These are phyloP conservation scores for Phlyctochytrium arcticum DNA, from an alignment of 192 early-diverging fungal species.

Conservation along the genomic window DNA sequence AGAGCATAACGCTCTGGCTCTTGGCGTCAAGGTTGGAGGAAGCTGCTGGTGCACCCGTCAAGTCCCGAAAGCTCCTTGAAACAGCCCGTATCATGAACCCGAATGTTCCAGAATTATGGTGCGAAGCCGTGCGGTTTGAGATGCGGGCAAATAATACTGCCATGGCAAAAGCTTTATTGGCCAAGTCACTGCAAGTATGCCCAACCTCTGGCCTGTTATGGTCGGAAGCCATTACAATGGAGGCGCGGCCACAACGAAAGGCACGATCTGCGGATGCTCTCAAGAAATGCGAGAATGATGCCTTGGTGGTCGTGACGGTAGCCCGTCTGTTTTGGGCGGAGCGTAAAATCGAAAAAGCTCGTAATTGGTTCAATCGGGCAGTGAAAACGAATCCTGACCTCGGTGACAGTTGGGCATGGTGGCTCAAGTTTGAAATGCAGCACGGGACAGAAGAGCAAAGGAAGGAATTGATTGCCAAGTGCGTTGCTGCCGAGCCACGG, in stretches of 20 bases:
- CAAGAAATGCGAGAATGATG: slow-evolving; percentile 85
- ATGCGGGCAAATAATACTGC: slow-evolving; percentile 62
- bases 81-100: slow-evolving; percentile 80
- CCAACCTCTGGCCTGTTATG: slow-evolving; percentile 80
- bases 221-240: slow-evolving; percentile 83
- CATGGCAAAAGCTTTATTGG: slow-evolving; percentile 69
- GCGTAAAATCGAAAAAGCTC: slow-evolving; percentile 87
- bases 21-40: slow-evolving; percentile 77
- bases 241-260: slow-evolving; percentile 82
- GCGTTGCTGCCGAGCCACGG: slow-evolving; percentile 73
- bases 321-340: slow-evolving; percentile 93
- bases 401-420: slow-evolving; percentile 96
- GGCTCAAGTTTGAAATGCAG: slow-evolving; percentile 82
- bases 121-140: slow-evolving; percentile 76
- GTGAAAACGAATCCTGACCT: slow-evolving; percentile 76
- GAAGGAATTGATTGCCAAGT: slow-evolving; percentile 59
- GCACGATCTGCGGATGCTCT: slow-evolving; percentile 85
- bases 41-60: slow-evolving; percentile 54
- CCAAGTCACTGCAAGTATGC: slow-evolving; percentile 93
- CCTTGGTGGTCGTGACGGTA: slow-evolving; percentile 71
- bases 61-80: slow-evolving; percentile 81
- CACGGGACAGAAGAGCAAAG: slow-evolving; percentile 59
- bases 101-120: slow-evolving; percentile 78
- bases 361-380: slow-evolving; percentile 87
- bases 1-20: slow-evolving; percentile 76